Evolutionary conservation across 345 rosid species (phyloP).

Genomic region (Heritiera littoralis): DNA sequence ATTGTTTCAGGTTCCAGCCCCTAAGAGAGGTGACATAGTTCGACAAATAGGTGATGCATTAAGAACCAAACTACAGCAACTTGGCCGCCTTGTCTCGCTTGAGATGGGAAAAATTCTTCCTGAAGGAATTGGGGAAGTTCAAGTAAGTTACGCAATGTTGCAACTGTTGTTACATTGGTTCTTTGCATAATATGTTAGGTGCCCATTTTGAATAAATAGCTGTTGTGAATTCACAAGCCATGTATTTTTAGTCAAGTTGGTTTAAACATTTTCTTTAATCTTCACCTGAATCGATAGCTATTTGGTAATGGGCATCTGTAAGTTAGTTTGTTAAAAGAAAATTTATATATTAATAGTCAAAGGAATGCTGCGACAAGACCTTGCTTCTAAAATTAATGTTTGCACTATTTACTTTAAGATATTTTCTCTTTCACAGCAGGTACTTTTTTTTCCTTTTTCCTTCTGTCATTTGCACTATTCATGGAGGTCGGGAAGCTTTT

Average conservation of each 20-base stretch:
- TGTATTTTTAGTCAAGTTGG: not conserved
- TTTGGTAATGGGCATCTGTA: not conserved
- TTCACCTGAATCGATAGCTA: not conserved
- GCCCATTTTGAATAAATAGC: not conserved
- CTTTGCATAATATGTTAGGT: not conserved
- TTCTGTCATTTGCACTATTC: no score
- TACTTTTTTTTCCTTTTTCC: no score
- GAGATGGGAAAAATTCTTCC: conserved; percentile 99
- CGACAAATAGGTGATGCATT: conserved; percentile 95
- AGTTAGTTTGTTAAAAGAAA: not conserved
- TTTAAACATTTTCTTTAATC: not conserved
- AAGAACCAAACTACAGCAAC: conserved; percentile 72
- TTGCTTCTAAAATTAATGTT: no score
- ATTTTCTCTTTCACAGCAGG: no score
- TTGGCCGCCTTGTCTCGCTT: conserved; percentile 87
- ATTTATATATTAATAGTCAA: no score
- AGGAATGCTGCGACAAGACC: no score
- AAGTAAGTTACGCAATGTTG: conserved; percentile 44
- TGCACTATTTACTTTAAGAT: no score
- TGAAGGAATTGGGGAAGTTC: conserved; percentile 98
- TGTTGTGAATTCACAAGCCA: not conserved
- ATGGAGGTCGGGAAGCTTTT: no score
- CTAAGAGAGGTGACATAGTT: conserved; percentile 96
- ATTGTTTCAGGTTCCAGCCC: conserved; percentile 74
- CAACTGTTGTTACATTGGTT: not conserved